Evolutionary conservation across 1,284 basidiomycete species (phyloP), one percentile per base, ranked within the genome.

Genomic region (Ustilago crameri): DNA sequence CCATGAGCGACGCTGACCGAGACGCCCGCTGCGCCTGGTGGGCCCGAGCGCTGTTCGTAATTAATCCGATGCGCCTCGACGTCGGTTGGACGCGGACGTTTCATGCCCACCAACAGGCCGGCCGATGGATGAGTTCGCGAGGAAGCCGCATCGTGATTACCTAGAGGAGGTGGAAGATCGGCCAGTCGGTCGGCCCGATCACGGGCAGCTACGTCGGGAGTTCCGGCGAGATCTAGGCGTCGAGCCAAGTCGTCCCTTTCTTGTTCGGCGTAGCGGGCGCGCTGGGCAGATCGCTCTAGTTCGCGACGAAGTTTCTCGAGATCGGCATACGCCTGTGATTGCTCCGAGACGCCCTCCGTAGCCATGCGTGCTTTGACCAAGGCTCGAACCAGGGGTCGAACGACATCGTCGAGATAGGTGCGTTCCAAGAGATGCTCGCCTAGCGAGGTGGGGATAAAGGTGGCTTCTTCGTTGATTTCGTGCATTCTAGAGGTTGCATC

Each of bases 361-460:
- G 60, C 51, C 70, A 73, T 73, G 14, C 70, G 51, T 15, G 70
- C 70, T 20, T 64, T 56, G 35, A 73, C 65, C 30, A 73, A 37
- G 2, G 70, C 65, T n/a, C 70, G 59, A n/a, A 73, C 70, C 2
- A 73, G 48, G 7, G 70, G 70, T 0, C 65, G 59, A 17, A 73
- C 70, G 34, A 73, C 70, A 51, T 73, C 70, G 12, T 73, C 70
- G 18, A 73, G 60, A 42, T 73, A 73, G 27, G 65, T 73, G n/a
- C 65, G 64, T 34, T 73, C 70, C 17, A 73, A 32, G 23, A 73
- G 56, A 47, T 64, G 64, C 41, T 73, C 70, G 47, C 60, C 59
- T 17, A 73, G 44, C 20, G 70, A 64, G 17, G 70, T 64, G 7
- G 70, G 70, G 20, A 68, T 56, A 20, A 66, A 73, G 8, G 64